Percentiles rank a stretch among this genome's conserved stretches.
Evolutionary conservation across 208 protist species (phyloP).

Genomic region (Borovskyia barvae): DNA sequence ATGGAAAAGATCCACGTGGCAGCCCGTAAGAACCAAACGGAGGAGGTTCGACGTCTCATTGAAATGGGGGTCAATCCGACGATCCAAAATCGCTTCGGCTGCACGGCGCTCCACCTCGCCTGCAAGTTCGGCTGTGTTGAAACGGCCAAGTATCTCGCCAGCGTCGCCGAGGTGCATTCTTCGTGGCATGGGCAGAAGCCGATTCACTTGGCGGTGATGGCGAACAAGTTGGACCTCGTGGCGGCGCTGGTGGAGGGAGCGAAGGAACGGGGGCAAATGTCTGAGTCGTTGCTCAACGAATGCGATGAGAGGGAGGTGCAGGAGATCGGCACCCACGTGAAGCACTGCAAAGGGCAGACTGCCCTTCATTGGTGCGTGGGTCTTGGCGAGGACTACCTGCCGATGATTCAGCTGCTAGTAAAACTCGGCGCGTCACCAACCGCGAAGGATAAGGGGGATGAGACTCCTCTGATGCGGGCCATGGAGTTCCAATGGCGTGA

Average conservation of each 20-base stretch:
- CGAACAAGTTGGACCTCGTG: constrained; percentile 65
- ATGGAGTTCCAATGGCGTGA: constrained; percentile 63
- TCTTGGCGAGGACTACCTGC: constrained; percentile 56
- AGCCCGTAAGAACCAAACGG: constrained; percentile 73
- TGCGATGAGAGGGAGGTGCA: constrained; percentile 69
- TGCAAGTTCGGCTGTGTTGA: constrained; percentile 81
- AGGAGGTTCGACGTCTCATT: constrained; percentile 78
- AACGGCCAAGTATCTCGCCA: constrained; percentile 62
- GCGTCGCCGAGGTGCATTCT: constrained; percentile 49
- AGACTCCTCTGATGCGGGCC: constrained; percentile 81
- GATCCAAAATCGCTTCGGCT: constrained; percentile 85
- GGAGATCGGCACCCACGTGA: constrained; percentile 53
- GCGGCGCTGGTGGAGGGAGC: constrained; percentile 54
- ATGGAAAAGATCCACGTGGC: constrained; percentile 88
- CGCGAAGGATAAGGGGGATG: constrained; percentile 69
- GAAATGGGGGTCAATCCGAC: constrained; percentile 60
- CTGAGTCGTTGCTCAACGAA: constrained; percentile 74
- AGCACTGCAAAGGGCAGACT: constrained; percentile 59
- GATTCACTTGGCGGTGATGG: constrained; percentile 76
- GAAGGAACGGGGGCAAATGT: constrained; percentile 45
- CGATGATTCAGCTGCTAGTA: constrained; percentile 73
- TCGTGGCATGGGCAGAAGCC: constrained; percentile 84
- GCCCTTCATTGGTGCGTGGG: constrained; percentile 84
- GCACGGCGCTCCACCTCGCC: constrained; percentile 84
- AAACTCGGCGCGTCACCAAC: constrained; percentile 63